Percentiles rank a stretch among this genome's conserved stretches.
Conservation (phyloP, 1,284 basidiomycete genomes). For the Heimioporus punctisporus region DNA sequence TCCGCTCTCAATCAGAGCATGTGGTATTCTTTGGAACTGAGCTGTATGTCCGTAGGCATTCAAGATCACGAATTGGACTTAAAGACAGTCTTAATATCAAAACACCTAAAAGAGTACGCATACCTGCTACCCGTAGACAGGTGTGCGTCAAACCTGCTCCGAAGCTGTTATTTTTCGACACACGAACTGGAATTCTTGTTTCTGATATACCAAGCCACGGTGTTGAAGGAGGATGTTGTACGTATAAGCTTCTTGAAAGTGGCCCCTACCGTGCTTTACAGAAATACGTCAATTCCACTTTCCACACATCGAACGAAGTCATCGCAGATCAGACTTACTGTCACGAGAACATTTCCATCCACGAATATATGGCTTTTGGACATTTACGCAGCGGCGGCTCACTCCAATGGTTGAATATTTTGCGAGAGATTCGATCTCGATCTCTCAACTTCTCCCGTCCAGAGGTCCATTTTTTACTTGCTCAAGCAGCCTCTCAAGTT, state of each 20-base stretch:
- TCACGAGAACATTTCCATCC: background rate
- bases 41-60: background rate
- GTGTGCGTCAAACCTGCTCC: background rate
- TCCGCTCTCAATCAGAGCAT: too few species aligned
- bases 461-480: background rate
- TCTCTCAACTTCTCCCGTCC: background rate
- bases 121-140: background rate
- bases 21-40: background rate
- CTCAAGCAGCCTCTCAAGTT: background rate
- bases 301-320: background rate
- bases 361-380: background rate
- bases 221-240: background rate
- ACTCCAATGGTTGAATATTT: background rate
- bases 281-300: background rate
- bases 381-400: background rate
- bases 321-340: background rate
- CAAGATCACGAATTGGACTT: constrained; percentile 33
- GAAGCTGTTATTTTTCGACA: background rate
- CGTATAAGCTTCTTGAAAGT: background rate
- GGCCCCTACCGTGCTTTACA: background rate
- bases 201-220: background rate
- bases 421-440: background rate
- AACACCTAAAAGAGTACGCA: background rate
- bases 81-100: constrained; percentile 27
- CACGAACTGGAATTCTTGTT: background rate